Conservation (phyloP, 2,329 filamentous ascomycete species). For the Fusarium fujikuroi region DNA sequence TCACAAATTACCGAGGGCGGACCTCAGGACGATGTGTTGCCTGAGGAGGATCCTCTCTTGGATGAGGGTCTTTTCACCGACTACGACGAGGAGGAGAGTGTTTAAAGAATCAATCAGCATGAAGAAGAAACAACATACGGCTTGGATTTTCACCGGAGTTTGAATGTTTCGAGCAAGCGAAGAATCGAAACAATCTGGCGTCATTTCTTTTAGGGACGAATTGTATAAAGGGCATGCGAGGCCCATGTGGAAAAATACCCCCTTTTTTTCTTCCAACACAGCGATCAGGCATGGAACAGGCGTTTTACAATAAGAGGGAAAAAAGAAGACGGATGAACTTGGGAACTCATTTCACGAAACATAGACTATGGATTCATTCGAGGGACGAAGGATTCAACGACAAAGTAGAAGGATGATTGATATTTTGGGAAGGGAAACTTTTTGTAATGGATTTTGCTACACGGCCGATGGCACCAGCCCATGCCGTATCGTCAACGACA, state of each 20-base stretch:
- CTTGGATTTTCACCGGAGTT: slow-evolving; percentile 36
- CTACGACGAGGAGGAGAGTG: slow-evolving; percentile 49
- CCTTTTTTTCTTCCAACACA: slow-evolving; percentile 30
- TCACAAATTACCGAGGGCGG: slow-evolving; percentile 77
- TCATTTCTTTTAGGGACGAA: slow-evolving; percentile 40
- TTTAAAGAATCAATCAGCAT: slow-evolving; percentile 34
- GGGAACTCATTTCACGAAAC: slow-evolving; percentile 36
- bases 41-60: slow-evolving; percentile 53
- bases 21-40: slow-evolving; percentile 54
- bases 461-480: slow-evolving; percentile 19
- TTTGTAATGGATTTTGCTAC: slow-evolving; percentile 36
- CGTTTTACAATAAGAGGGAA: slow-evolving; percentile 36
- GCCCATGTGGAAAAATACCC: slow-evolving; percentile 36
- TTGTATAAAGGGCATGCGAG: slow-evolving; percentile 33
- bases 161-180: slow-evolving; percentile 35
- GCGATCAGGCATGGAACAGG: slow-evolving; percentile 38
- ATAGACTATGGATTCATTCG: slow-evolving; percentile 38
- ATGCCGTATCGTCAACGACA: slow-evolving; percentile 15
- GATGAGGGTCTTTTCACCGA: slow-evolving; percentile 47
- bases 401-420: slow-evolving; percentile 27
- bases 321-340: slow-evolving; percentile 33
- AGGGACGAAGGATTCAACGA: slow-evolving; percentile 32
- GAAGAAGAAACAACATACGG: slow-evolving; percentile 14
- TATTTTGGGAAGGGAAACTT: slow-evolving; percentile 15
- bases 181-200: slow-evolving; percentile 38